Evolutionary conservation across 306 rosid genomes (phyloP).

Genomic region (Abrus precatorius): DNA sequence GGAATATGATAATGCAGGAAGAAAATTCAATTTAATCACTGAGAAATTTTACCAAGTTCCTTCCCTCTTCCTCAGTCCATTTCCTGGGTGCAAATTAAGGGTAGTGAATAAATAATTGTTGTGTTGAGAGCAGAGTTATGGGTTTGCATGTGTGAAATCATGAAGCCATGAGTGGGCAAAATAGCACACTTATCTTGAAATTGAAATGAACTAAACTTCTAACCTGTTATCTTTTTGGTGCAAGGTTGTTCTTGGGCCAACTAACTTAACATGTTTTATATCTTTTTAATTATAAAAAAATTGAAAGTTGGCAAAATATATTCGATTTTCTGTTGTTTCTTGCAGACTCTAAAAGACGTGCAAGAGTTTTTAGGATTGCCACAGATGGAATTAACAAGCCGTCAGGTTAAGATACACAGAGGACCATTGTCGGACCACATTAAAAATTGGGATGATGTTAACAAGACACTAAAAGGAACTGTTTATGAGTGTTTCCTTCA

Average conservation of each 20-base stretch:
- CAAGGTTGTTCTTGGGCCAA: neutral
- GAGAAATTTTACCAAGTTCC: neutral
- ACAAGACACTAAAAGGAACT: slow-evolving; percentile 70
- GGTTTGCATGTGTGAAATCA: neutral
- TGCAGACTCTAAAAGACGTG: slow-evolving; percentile 81
- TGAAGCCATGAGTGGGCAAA: neutral
- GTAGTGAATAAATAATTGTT: neutral
- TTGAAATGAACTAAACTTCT: neutral
- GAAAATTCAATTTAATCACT: neutral
- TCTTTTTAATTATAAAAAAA: neutral
- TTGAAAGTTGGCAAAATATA: slow-evolving; percentile 16
- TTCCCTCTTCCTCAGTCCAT: neutral
- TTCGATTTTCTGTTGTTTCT: neutral
- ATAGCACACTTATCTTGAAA: neutral
- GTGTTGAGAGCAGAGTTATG: neutral
- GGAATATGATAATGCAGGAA: neutral
- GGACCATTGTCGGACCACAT: slow-evolving; percentile 71
- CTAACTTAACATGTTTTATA: slow-evolving; percentile 1
- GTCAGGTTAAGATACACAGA: slow-evolving; percentile 83
- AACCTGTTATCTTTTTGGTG: neutral
- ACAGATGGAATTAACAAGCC: slow-evolving; percentile 68
- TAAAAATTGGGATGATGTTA: slow-evolving; percentile 83
- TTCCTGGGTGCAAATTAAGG: neutral
- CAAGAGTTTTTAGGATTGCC: slow-evolving; percentile 78
- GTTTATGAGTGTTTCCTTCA: slow-evolving; percentile 71